Conservation (phyloP, 805 yeast species). For the Blastobotrys parvus region DNA sequence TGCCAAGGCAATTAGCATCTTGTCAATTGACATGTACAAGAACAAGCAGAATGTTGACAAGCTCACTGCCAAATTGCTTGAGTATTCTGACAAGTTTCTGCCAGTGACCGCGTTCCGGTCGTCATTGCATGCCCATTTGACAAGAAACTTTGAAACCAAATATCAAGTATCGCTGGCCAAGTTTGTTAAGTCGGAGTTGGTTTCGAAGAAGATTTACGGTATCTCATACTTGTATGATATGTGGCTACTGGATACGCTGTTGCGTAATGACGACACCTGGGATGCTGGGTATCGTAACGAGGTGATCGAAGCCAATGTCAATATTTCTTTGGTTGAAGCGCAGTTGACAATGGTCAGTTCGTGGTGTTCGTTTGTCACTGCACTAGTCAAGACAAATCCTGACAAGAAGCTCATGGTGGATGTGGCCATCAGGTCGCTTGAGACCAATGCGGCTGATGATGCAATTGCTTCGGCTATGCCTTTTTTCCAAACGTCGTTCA, state of each 20-base stretch:
- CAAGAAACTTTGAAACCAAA: slow-evolving; percentile 36
- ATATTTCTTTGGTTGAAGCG: slow-evolving; percentile 53
- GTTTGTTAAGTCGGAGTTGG: slow-evolving; percentile 31
- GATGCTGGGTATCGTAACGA: slow-evolving; percentile 36
- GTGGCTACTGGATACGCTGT: slow-evolving; percentile 51
- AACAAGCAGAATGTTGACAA: slow-evolving; percentile 12
- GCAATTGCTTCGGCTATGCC: slow-evolving; percentile 35
- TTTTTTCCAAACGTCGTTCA: slow-evolving; percentile 42
- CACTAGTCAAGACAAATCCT: slow-evolving; percentile 33
- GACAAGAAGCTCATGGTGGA: slow-evolving; percentile 12
- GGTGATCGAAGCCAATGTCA: slow-evolving; percentile 50
- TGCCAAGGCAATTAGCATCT: slow-evolving; percentile 64
- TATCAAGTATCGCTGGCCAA: slow-evolving; percentile 42
- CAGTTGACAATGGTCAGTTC: slow-evolving; percentile 66
- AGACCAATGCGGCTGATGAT: slow-evolving; percentile 44
- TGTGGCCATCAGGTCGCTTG: slow-evolving; percentile 43
- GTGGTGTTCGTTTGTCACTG: slow-evolving; percentile 68
- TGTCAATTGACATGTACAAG: slow-evolving; percentile 60
- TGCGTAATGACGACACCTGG: slow-evolving; percentile 42
- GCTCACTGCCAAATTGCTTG: slow-evolving; percentile 22
- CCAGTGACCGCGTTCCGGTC: slow-evolving; percentile 40
- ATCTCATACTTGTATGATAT: slow-evolving; percentile 49
- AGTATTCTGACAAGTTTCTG: slow-evolving; percentile 30
- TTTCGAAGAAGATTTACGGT: slow-evolving; percentile 42
- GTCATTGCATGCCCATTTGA: slow-evolving; percentile 38